Evolutionary conservation across 2,329 filamentous ascomycete genomes (phyloP).

Genomic region (Epichloe uncinata): DNA sequence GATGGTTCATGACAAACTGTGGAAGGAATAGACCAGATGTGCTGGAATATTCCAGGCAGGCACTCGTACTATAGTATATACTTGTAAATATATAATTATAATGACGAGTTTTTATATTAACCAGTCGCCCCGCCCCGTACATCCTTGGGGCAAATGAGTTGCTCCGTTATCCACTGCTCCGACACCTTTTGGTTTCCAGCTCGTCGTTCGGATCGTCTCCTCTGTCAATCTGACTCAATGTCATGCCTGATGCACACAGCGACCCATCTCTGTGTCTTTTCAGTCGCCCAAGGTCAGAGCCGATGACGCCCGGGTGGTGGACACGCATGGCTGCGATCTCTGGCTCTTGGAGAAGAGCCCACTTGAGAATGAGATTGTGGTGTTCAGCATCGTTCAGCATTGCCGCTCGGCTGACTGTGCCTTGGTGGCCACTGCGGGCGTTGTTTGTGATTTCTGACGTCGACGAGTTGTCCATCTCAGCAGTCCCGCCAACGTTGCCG

Average conservation of each 20-base stretch:
- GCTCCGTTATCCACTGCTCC: background rate
- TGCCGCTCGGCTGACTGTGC: background rate
- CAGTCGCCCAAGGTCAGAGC: background rate
- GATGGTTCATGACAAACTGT: no score
- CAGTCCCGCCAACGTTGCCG: background rate
- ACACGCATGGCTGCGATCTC: constrained; percentile 1
- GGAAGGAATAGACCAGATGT: no score
- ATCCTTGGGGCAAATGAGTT: no score
- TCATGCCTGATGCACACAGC: background rate
- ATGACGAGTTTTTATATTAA: no score
- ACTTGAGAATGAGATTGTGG: constrained; percentile 2
- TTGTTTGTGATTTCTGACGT: background rate
- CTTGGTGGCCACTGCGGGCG: no score
- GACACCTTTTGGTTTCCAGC: background rate
- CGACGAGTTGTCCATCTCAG: background rate
- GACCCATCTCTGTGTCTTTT: constrained; percentile 2
- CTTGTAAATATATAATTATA: no score
- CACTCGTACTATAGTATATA: no score
- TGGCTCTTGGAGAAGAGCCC: constrained; percentile 2
- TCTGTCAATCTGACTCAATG: background rate
- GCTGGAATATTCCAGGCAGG: no score
- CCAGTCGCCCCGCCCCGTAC: no score
- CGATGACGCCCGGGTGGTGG: background rate
- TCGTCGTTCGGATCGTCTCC: background rate
- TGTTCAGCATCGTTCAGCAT: background rate